phyloP scores from a whole-genome alignment of 202 grass and related monocot genomes.

The Panicum hallii region DNA sequence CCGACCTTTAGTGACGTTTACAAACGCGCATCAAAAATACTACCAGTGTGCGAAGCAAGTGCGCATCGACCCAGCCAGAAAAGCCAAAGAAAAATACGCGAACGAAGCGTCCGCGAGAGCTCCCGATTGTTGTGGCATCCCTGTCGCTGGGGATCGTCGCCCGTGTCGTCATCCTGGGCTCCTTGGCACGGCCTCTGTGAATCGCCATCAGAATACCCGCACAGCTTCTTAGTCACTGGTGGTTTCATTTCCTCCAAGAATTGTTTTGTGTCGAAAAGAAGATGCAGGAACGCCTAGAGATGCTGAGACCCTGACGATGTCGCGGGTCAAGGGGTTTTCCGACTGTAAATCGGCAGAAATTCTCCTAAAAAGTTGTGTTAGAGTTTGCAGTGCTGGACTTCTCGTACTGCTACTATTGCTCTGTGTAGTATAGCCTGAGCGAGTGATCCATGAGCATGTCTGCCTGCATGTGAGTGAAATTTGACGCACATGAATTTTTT shows the following conservation, averaged over 20 bases:
- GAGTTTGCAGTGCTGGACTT: neutral
- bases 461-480: neutral
- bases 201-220: conserved; percentile 20
- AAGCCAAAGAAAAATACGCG: conserved; percentile 37
- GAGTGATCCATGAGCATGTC: neutral
- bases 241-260: neutral
- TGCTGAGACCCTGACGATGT: neutral
- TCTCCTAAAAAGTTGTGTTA: neutral
- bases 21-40: neutral
- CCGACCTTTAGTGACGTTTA: conserved; percentile 2
- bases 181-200: neutral
- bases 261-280: neutral
- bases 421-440: neutral
- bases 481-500: conserved; percentile 3
- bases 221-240: neutral
- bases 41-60: neutral
- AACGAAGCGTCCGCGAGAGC: neutral
- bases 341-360: neutral
- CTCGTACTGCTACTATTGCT: too few species aligned
- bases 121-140: conserved; percentile 28
- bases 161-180: conserved; percentile 19
- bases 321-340: too few species aligned
- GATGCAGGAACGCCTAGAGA: neutral
- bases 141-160: conserved; percentile 11
- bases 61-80: conserved; percentile 22